These are phyloP conservation scores for Setaria italica DNA, from an alignment of 202 grass and related monocot species.

Conservation along the genomic window DNA sequence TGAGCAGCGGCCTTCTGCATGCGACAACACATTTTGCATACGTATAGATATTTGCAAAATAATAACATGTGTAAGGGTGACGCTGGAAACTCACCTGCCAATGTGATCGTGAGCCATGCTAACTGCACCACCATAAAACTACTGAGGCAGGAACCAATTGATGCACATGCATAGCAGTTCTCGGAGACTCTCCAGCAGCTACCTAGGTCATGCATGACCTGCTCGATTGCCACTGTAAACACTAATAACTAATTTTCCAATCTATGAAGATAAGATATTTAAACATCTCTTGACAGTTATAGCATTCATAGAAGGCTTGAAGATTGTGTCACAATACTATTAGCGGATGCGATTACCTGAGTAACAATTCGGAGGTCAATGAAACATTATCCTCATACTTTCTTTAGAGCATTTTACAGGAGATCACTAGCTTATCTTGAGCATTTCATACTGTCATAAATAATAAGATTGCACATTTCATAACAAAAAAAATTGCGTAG, in stretches of 20 bases:
- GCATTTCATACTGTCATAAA: neutral
- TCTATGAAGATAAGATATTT: constrained; percentile 40
- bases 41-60: constrained; percentile 24
- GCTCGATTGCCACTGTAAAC: constrained; percentile 26
- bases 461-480: constrained; percentile 5
- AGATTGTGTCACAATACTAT: constrained; percentile 12
- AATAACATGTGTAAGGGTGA: constrained; percentile 40
- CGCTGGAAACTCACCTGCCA: constrained; percentile 54
- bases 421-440: neutral
- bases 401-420: constrained; percentile 12
- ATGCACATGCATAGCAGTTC: constrained; percentile 27
- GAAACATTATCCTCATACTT: neutral
- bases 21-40: constrained; percentile 54
- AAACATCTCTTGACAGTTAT: constrained; percentile 12
- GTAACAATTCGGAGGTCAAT: constrained; percentile 26
- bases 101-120: constrained; percentile 35
- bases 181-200: constrained; percentile 24
- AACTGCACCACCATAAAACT: constrained; percentile 60
- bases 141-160: constrained; percentile 35
- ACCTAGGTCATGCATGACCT: constrained; percentile 41
- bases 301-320: neutral
- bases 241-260: constrained; percentile 33
- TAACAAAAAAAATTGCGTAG: neutral
- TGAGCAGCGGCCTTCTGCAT: constrained; percentile 14
- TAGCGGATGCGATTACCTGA: constrained; percentile 13